These are phyloP conservation scores for Pythium guiyangense DNA, from an alignment of 352 stramenopile genomes.

Conservation along the genomic window DNA sequence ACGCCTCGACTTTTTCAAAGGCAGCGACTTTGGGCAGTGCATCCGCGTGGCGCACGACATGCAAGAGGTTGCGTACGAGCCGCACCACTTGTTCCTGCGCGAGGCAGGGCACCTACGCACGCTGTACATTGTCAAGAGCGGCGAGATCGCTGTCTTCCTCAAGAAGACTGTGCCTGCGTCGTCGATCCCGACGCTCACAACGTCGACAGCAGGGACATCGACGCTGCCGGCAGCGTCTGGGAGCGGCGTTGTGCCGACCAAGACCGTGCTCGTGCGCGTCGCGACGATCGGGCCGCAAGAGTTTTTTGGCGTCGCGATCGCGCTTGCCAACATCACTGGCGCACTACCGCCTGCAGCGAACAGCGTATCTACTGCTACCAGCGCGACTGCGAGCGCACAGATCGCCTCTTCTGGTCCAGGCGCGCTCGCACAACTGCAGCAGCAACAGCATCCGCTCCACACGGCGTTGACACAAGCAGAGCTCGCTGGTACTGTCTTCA, in stretches of 20 bases:
- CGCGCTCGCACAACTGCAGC: background rate
- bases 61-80: conserved; percentile 45
- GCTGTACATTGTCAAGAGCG: conserved; percentile 67
- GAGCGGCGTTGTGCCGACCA: background rate
- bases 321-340: conserved; percentile 23
- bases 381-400: background rate
- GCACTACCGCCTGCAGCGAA: background rate
- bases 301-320: conserved; percentile 57
- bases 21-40: conserved; percentile 60
- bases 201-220: background rate
- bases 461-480: conserved; percentile 13
- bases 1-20: conserved; percentile 48
- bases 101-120: conserved; percentile 39
- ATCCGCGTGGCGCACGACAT: conserved; percentile 74
- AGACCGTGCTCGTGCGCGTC: conserved; percentile 47
- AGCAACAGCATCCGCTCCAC: background rate
- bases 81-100: conserved; percentile 56
- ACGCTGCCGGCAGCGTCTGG: background rate
- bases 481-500: conserved; percentile 41
- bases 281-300: conserved; percentile 68
- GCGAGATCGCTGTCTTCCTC: conserved; percentile 67
- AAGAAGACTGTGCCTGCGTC: conserved; percentile 16
- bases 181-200: background rate
- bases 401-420: background rate
- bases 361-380: background rate